phyloP scores from a whole-genome alignment of 805 yeast species.

The Zygosaccharomyces lentus region DNA sequence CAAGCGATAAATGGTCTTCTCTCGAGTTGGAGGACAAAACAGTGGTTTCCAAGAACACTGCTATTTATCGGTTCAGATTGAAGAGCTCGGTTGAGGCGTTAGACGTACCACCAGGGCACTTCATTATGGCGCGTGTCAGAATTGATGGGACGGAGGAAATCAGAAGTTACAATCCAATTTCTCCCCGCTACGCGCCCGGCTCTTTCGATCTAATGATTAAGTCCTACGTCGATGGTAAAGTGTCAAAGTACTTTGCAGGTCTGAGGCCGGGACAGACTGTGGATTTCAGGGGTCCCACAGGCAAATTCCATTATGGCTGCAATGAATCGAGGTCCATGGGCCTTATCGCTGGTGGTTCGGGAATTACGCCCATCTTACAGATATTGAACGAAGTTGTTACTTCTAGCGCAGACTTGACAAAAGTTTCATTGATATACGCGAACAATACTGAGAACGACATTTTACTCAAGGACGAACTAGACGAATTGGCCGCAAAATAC shows the following conservation, averaged over 20 bases:
- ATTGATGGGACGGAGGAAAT: constrained; percentile 38
- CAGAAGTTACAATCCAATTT: constrained; percentile 74
- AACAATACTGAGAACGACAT: constrained; percentile 77
- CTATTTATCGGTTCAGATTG: constrained; percentile 68
- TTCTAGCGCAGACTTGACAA: constrained; percentile 60
- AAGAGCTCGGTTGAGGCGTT: constrained; percentile 56
- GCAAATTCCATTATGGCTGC: constrained; percentile 55
- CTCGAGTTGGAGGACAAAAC: constrained; percentile 74
- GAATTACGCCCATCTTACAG: constrained; percentile 86
- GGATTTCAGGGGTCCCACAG: constrained; percentile 75
- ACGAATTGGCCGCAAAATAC: constrained; percentile 59
- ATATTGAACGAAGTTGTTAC: constrained; percentile 67
- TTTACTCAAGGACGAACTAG: constrained; percentile 64
- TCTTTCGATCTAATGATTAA: constrained; percentile 73
- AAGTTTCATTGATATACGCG: constrained; percentile 60
- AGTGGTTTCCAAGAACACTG: constrained; percentile 62
- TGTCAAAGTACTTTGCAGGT: constrained; percentile 62
- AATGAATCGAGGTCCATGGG: constrained; percentile 62
- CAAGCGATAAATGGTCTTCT: constrained; percentile 52
- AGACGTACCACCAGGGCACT: constrained; percentile 70
- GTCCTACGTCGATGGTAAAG: constrained; percentile 67
- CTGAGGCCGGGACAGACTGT: constrained; percentile 62
- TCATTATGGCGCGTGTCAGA: constrained; percentile 52
- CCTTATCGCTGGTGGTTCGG: constrained; percentile 81
- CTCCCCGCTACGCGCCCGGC: constrained; percentile 64